Conservation (phyloP, 371 early-diverging fungal species). For the Mortierella sp. region DNA sequence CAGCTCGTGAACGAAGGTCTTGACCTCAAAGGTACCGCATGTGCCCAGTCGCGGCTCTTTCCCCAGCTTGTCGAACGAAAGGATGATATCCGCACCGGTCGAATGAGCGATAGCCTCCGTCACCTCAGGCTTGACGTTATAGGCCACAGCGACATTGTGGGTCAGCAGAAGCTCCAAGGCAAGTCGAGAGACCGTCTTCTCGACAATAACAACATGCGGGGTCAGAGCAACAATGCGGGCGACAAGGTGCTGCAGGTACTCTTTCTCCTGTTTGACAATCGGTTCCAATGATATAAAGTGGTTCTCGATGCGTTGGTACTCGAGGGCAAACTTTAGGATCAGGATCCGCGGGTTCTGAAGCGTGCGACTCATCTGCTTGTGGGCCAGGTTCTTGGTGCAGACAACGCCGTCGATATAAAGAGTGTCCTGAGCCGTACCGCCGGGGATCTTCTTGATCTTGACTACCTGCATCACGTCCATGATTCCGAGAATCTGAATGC, state of each 20-base stretch:
- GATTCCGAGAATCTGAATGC: conserved; percentile 81
- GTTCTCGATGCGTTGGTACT: conserved; percentile 86
- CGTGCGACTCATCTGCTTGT: conserved; percentile 86
- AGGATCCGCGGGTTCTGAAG: conserved; percentile 83
- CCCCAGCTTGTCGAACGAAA: conserved; percentile 83
- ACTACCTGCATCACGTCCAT: conserved; percentile 93
- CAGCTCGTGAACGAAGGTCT: conserved; percentile 81
- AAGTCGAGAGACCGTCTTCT: conserved; percentile 81
- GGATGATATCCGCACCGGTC: conserved; percentile 86
- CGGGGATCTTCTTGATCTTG: conserved; percentile 94
- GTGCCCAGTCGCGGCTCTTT: conserved; percentile 78
- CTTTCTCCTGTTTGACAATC: conserved; percentile 86
- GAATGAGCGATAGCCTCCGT: conserved; percentile 86
- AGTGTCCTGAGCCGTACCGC: conserved; percentile 83
- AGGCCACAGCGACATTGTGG: conserved; percentile 80
- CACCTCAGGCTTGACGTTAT: conserved; percentile 87
- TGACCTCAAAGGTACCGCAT: conserved; percentile 82
- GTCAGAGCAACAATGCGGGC: conserved; percentile 78
- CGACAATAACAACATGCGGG: conserved; percentile 86
- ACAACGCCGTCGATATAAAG: conserved; percentile 88
- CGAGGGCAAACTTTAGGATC: conserved; percentile 88
- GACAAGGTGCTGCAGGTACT: conserved; percentile 84
- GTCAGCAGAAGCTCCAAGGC: conserved; percentile 88
- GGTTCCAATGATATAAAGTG: conserved; percentile 87
- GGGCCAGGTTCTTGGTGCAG: conserved; percentile 88